Evolutionary conservation across 805 yeast genomes (phyloP).

Genomic region (Alloascoidea africana): DNA sequence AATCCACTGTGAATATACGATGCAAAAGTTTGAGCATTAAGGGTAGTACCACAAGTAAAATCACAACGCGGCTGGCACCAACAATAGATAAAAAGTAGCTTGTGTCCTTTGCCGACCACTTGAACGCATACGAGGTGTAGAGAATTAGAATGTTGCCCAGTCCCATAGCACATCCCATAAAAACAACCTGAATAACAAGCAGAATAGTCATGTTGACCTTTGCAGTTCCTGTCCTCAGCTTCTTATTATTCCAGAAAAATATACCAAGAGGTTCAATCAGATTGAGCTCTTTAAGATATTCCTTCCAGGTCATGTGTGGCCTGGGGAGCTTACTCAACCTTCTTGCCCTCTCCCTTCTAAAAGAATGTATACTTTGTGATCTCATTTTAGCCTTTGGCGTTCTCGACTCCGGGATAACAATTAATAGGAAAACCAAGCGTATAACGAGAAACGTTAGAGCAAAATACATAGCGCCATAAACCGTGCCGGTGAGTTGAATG

Average conservation of each 20-base stretch:
- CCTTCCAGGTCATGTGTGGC: neutral
- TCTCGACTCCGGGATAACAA: slow-evolving; percentile 1
- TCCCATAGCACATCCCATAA: neutral
- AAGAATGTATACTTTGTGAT: neutral
- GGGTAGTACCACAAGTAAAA: neutral
- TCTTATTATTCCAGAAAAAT: neutral
- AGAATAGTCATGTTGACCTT: neutral
- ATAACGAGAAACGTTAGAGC: neutral
- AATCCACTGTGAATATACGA: neutral
- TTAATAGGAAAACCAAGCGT: neutral
- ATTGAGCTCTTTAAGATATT: slow-evolving; percentile 1
- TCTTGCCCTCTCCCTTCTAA: neutral
- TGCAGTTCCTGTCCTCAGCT: neutral
- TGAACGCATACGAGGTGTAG: neutral
- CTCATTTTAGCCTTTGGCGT: neutral
- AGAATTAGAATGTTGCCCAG: neutral
- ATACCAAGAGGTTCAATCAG: slow-evolving; percentile 1
- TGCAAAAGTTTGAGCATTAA: neutral
- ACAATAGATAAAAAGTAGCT: neutral
- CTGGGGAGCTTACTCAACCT: neutral
- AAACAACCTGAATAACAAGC: neutral
- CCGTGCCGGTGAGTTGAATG: neutral
- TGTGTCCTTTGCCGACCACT: slow-evolving; percentile 1
- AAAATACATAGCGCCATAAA: neutral
- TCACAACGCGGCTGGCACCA: neutral